These are phyloP conservation scores for Tulasnella sp. DNA, from an alignment of 768 basidiomycete species.

Conservation along the genomic window DNA sequence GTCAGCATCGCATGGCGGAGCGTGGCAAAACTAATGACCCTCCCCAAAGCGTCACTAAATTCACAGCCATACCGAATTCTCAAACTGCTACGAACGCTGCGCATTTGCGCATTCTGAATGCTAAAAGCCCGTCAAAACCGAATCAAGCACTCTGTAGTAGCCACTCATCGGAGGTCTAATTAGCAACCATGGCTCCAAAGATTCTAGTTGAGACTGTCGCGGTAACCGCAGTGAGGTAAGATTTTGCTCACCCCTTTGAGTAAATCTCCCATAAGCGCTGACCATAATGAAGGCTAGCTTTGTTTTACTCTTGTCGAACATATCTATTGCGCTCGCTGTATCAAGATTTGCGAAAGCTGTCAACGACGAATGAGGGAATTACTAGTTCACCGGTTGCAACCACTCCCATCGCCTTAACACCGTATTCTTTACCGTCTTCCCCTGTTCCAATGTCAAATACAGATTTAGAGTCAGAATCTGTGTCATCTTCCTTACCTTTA, in stretches of 20 bases:
- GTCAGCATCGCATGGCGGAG: no score
- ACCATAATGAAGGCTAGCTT: slow-evolving; percentile 28
- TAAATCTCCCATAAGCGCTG: background rate
- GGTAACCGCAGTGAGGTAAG: background rate
- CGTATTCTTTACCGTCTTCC: background rate
- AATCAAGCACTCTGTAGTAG: no score
- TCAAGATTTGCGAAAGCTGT: slow-evolving; percentile 37
- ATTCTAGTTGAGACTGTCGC: background rate
- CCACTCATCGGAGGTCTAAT: no score
- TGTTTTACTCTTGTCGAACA: slow-evolving; percentile 47
- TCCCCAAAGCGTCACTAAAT: no score
- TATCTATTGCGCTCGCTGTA: slow-evolving; percentile 48
- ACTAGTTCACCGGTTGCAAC: no score
- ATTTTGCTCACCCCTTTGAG: background rate
- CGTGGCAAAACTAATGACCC: no score
- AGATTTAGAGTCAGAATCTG: slow-evolving; percentile 9
- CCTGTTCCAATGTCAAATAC: background rate
- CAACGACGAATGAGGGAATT: no score
- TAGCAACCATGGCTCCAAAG: no score
- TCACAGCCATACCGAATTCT: no score
- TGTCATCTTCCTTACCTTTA: slow-evolving; percentile 19
- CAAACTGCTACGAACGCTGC: no score
- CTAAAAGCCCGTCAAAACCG: no score
- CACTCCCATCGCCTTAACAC: slow-evolving; percentile 27
- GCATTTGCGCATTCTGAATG: no score